A percentile compares a stretch with the other conserved stretches of the same genome.
phyloP scores from a whole-genome alignment of 2,329 filamentous ascomycete genomes.

The Salinomyces thailandicus region DNA sequence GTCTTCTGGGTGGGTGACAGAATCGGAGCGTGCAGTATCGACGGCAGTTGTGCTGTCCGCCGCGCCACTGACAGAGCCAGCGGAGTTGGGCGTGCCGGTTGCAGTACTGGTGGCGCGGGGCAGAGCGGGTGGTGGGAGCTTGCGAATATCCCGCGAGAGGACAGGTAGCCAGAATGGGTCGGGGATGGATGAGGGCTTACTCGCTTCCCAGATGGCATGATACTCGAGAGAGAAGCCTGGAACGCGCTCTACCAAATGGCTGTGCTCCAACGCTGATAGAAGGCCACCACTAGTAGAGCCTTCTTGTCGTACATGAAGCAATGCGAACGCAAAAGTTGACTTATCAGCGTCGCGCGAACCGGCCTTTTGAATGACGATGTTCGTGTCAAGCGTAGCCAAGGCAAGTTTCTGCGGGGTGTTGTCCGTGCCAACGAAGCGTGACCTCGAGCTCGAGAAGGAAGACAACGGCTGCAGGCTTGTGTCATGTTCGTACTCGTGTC shows the following conservation, averaged over 20 bases:
- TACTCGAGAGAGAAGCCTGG: slow-evolving; percentile 45
- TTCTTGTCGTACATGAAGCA: slow-evolving; percentile 42
- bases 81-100: slow-evolving; percentile 27
- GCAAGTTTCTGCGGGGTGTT: slow-evolving; percentile 34
- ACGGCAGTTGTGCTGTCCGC: slow-evolving; percentile 24
- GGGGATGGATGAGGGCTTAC: slow-evolving; percentile 35
- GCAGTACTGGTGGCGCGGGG: slow-evolving; percentile 14
- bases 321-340: slow-evolving; percentile 39
- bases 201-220: slow-evolving; percentile 42
- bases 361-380: slow-evolving; percentile 31
- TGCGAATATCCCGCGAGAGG: slow-evolving; percentile 42
- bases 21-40: slow-evolving; percentile 20
- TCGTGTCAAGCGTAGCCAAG: slow-evolving; percentile 40
- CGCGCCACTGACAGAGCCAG: slow-evolving; percentile 28
- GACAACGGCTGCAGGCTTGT: slow-evolving; percentile 37
- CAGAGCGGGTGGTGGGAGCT: slow-evolving; percentile 35
- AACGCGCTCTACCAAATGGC: slow-evolving; percentile 42
- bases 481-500: slow-evolving; percentile 37
- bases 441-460: slow-evolving; percentile 35
- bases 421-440: slow-evolving; percentile 38
- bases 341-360: slow-evolving; percentile 6
- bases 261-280: slow-evolving; percentile 35
- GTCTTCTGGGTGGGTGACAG: slow-evolving; percentile 27
- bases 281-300: slow-evolving; percentile 30
- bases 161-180: slow-evolving; percentile 40